These are phyloP conservation scores for Pseudogymnoascus sp. DNA, from an alignment of 2,329 filamentous ascomycete species.

Conservation along the genomic window DNA sequence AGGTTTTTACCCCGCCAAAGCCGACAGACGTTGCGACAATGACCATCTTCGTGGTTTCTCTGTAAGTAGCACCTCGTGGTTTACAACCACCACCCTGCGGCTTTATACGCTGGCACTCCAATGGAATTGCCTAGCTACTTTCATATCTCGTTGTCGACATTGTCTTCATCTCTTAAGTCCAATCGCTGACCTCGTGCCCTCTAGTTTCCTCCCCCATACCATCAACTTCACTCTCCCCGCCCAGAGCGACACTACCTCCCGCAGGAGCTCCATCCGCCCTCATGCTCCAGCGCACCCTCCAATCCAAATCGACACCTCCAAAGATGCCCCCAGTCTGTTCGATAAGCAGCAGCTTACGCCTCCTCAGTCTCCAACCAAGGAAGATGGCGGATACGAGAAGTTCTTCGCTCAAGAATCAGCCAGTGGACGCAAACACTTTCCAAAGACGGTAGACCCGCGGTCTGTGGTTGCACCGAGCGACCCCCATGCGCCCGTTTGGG, in stretches of 20 bases:
- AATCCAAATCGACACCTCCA: constrained; percentile 47
- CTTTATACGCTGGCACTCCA: neutral
- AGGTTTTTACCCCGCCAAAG: neutral
- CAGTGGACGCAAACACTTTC: constrained; percentile 45
- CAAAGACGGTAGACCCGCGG: constrained; percentile 37
- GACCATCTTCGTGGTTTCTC: constrained; percentile 51
- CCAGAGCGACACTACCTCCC: constrained; percentile 34
- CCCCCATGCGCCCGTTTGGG: constrained; percentile 69
- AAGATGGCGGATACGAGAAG: constrained; percentile 33
- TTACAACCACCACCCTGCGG: neutral
- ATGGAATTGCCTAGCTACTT: neutral
- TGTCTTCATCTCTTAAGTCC: neutral
- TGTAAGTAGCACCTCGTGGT: constrained; percentile 36
- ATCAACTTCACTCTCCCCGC: constrained; percentile 71
- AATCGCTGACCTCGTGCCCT: constrained; percentile 11
- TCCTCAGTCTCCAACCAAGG: constrained; percentile 27
- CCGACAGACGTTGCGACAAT: constrained; percentile 28
- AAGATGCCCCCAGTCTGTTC: constrained; percentile 35
- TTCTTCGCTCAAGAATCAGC: constrained; percentile 49
- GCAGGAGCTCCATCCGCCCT: constrained; percentile 23
- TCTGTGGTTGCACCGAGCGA: constrained; percentile 59
- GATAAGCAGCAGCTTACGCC: constrained; percentile 24
- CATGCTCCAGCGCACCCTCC: constrained; percentile 17
- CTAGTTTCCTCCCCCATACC: constrained; percentile 84
- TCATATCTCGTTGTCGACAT: neutral